Base-by-base conservation (phyloP, 2,329 filamentous ascomycete genomes). In the Fusarium bactridioides region DNA sequence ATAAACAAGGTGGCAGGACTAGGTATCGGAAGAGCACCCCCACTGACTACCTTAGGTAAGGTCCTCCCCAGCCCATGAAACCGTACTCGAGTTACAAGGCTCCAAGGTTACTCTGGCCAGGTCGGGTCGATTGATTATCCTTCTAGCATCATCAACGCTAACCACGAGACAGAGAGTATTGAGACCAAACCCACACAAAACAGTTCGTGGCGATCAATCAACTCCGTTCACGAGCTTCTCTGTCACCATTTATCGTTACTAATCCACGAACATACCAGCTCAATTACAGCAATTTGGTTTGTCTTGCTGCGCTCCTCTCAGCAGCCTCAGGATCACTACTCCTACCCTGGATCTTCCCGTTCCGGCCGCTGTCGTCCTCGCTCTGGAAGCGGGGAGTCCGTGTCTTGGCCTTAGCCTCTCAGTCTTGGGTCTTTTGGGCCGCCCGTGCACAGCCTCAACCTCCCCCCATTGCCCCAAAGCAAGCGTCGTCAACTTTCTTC, bases 361-460 rank as follows among this genome's bases (percentile, higher is more conserved):
- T 78, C 76, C 76, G 73, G 76, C 67, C 74, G 74, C 65, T 73
- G 65, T 68, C 72, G 64, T 62, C 54, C 64, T 76, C 65, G 62
- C 67, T 67, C 67, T 76, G 64, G 76, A 78, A 78, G 77, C 77
- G 76, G 77, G 77, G 77, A 75, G 74, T 69, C 74, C 64, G 74
- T 68, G 55, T 61, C 61, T 63, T 63, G 40, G 57, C 59, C 61
- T 53, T 44, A 57, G 38, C 50, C 51, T 61, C 41, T 18, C 31
- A 50, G 59, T 45, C 64, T 67, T 69, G 57, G 68, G 63, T 74
- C 72, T 74, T 74, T 70, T 74, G 67, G 74, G 70, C 73, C 69
- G 74, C 76, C 76, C 74, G 77, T 78, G 77, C 77, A 78, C 77
- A 78, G 77, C 77, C 77, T 78, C 77, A 78, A 77, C 75, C 68